Evolutionary conservation across 176 grass and related monocot species (phyloP).

Genomic region (Typha latifolia): DNA sequence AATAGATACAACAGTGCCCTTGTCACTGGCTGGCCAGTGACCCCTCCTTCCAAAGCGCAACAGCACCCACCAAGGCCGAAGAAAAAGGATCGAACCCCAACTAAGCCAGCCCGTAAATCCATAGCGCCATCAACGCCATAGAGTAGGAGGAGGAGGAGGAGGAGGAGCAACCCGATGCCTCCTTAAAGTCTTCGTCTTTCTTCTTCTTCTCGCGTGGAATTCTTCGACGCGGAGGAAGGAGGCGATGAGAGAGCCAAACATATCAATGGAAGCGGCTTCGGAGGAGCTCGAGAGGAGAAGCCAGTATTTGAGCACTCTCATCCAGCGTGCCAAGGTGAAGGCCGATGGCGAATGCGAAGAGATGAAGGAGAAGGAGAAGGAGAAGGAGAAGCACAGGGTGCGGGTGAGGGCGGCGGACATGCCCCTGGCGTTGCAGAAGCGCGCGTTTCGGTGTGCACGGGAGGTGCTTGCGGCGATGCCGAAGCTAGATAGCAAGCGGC

Average conservation of each 20-base stretch:
- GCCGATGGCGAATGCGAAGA: slow-evolving; percentile 21
- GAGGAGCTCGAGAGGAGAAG: slow-evolving; percentile 53
- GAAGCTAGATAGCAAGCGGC: slow-evolving; percentile 73
- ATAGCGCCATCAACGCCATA: no score
- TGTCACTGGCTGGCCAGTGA: no score
- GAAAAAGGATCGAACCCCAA: no score
- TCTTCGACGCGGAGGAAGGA: slow-evolving; percentile 9
- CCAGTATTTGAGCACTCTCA: slow-evolving; percentile 45
- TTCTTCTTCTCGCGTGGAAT: background rate
- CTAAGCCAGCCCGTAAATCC: no score
- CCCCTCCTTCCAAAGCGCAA: no score
- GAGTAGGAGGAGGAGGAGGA: background rate
- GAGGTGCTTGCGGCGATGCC: slow-evolving; percentile 76
- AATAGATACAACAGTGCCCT: no score
- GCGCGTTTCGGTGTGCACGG: slow-evolving; percentile 65
- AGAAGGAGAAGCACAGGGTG: slow-evolving; percentile 39
- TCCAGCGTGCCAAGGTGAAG: slow-evolving; percentile 43
- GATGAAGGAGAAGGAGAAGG: slow-evolving; percentile 32
- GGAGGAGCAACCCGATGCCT: background rate
- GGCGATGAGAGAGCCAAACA: slow-evolving; percentile 13
- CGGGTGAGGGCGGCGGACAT: slow-evolving; percentile 75
- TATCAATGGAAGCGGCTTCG: slow-evolving; percentile 36
- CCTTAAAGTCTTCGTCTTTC: background rate
- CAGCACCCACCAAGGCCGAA: no score
- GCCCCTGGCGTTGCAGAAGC: slow-evolving; percentile 57